These are phyloP conservation scores for Cryptococcus deneoformans DNA, from an alignment of 1,284 basidiomycete genomes.

Conservation along the genomic window DNA sequence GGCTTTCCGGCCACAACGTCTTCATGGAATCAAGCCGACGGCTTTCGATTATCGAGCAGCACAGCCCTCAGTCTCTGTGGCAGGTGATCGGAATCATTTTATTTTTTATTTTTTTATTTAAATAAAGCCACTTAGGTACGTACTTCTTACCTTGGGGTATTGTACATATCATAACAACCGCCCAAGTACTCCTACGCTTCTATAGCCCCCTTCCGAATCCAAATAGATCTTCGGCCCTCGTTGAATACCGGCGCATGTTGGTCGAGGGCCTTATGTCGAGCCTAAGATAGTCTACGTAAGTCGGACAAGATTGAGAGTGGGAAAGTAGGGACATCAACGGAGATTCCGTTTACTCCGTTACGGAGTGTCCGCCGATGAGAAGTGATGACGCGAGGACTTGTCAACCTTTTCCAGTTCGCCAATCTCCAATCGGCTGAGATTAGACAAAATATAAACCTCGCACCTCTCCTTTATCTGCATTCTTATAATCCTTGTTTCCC, in stretches of 20 bases:
- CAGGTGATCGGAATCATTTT: no score
- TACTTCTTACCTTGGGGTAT: no score
- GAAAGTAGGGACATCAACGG: neutral
- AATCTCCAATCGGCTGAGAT: neutral
- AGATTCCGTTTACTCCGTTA: neutral
- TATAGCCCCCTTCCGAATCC: constrained; percentile 64
- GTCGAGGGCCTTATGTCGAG: neutral
- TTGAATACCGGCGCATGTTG: constrained; percentile 44
- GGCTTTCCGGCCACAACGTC: no score
- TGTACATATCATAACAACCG: constrained; percentile 77
- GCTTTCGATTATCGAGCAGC: no score
- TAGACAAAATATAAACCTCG: neutral
- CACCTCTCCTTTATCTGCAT: neutral
- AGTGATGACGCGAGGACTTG: neutral
- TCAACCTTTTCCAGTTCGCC: neutral
- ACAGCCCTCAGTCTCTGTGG: no score
- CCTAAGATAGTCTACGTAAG: neutral
- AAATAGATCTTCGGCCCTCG: constrained; percentile 60
- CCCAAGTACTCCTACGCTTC: constrained; percentile 56
- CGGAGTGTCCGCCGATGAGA: neutral
- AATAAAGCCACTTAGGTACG: no score
- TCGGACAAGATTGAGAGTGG: neutral
- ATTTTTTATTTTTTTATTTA: no score
- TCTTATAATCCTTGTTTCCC: neutral
- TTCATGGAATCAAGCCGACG: no score